Base-by-base conservation (phyloP, 495 filamentous ascomycete species). In the Evernia prunastri region DNA sequence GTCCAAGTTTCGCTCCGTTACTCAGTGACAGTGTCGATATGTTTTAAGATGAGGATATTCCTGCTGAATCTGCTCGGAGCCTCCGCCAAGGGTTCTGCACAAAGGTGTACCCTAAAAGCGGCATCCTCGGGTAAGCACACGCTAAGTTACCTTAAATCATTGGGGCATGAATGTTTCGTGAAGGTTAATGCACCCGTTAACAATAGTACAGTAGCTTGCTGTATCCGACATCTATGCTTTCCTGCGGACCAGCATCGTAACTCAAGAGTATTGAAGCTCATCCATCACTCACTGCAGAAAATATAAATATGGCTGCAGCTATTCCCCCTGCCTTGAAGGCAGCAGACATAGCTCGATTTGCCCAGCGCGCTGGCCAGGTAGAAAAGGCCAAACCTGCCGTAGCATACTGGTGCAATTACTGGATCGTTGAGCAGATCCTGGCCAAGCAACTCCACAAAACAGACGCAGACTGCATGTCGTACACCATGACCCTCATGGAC, bases 341-440 rank as follows among this genome's bases (percentile, higher is more conserved):
- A 31, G 86, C 87, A 59, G 90, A 93, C 68, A 84, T 96, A 68
- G 85, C 83, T 63, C 84, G 87, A 20, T 97, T 92, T 72, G 87
- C 91, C 58, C 74, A 84, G 23, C 84, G 95, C 61, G 93, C 91
- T 23, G 81, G 85, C 42, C 94, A 97, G 75, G 81, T 99, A 35
- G 91, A 93, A 72, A 83, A 80, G 54, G 83, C 84, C 54, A 92
- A 92, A 77, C 92, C 94, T 17, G 86, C 92, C 63, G 83, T 97
- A 57, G 81, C 92, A 42, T 97, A 97, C 73, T 97, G 92, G 89
- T 96, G 93, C 73, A 88, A 94, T 68, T 97, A 92, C 72, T 92
- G 88, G 84, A 90, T 93, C 40, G 89, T 95, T 64, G 91, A 97
- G 68, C 90, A 96, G 69, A 92, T 97, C 59, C 86, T 99, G 9